Conservation (phyloP, 768 basidiomycete species). For the Russula sp. region DNA sequence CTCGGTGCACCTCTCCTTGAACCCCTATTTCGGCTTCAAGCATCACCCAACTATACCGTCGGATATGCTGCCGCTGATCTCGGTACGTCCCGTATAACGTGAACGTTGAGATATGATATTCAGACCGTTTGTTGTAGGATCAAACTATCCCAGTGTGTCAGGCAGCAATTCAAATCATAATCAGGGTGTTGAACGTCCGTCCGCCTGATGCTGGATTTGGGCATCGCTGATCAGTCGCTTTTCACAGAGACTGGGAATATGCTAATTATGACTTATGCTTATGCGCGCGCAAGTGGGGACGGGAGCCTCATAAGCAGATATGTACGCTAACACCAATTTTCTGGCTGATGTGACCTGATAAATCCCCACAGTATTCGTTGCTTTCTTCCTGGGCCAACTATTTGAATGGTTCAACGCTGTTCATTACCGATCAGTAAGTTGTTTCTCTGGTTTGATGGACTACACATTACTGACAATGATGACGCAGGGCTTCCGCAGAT, state of each 20-base stretch:
- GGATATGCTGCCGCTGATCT: constrained; percentile 30
- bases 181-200: constrained; percentile 24
- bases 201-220: not conserved
- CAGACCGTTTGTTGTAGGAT: constrained; percentile 2
- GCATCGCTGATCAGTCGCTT: not conserved
- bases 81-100: constrained; percentile 12
- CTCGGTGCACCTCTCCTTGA: constrained; percentile 39
- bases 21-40: constrained; percentile 32
- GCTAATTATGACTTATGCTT: constrained; percentile 38
- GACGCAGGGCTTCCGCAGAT: constrained; percentile 26
- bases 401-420: constrained; percentile 41
- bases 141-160: constrained; percentile 18
- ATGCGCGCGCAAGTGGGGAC: constrained; percentile 35
- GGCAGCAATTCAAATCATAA: constrained; percentile 2
- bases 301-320: constrained; percentile 32
- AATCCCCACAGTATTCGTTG: constrained; percentile 31
- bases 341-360: not conserved
- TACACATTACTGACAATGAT: constrained; percentile 29
- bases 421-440: constrained; percentile 50
- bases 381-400: constrained; percentile 38
- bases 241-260: constrained; percentile 37
- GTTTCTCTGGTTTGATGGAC: constrained; percentile 49
- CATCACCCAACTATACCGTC: constrained; percentile 22
- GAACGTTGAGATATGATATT: not conserved
- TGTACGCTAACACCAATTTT: constrained; percentile 13